These are phyloP conservation scores for Meyerozyma elateridarum DNA, from an alignment of 1,139 yeast species.

Conservation along the genomic window DNA sequence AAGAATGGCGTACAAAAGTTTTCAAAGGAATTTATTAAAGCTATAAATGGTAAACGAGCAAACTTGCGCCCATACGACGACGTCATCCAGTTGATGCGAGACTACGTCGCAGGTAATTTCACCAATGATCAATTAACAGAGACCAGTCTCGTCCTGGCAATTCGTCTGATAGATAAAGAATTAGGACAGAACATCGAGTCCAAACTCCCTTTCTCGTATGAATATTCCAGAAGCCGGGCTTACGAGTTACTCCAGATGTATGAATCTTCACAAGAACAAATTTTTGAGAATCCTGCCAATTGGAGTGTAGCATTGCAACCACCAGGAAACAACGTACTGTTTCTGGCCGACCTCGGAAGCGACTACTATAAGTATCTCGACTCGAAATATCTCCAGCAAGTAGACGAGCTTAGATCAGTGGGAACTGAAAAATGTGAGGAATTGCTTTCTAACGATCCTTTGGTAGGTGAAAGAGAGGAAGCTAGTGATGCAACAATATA, in stretches of 20 bases:
- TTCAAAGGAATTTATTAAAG: constrained; percentile 17
- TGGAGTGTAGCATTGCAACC: constrained; percentile 42
- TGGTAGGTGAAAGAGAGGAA: constrained; percentile 25
- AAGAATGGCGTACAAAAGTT: constrained; percentile 20
- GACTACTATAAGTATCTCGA: constrained; percentile 37
- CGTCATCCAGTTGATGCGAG: constrained; percentile 40
- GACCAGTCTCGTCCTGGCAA: constrained; percentile 32
- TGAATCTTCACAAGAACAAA: constrained; percentile 17
- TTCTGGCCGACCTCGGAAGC: constrained; percentile 36
- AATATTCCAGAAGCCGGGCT: constrained; percentile 44
- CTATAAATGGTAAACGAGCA: constrained; percentile 14
- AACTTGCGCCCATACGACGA: constrained; percentile 24
- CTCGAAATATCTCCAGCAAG: constrained; percentile 1
- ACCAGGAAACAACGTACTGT: constrained; percentile 36
- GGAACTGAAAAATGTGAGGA: no score
- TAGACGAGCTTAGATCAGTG: constrained; percentile 3
- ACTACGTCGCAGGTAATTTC: constrained; percentile 47
- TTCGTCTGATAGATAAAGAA: constrained; percentile 27
- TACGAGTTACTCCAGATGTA: constrained; percentile 39
- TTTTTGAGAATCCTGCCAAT: constrained; percentile 41
- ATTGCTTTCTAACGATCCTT: constrained; percentile 33
- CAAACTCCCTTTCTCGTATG: constrained; percentile 23
- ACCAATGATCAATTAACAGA: constrained; percentile 35
- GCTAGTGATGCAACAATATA: constrained; percentile 52
- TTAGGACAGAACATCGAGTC: constrained; percentile 14